These are phyloP conservation scores for Zasmidium cellare DNA, from an alignment of 2,329 filamentous ascomycete species.

Conservation along the genomic window DNA sequence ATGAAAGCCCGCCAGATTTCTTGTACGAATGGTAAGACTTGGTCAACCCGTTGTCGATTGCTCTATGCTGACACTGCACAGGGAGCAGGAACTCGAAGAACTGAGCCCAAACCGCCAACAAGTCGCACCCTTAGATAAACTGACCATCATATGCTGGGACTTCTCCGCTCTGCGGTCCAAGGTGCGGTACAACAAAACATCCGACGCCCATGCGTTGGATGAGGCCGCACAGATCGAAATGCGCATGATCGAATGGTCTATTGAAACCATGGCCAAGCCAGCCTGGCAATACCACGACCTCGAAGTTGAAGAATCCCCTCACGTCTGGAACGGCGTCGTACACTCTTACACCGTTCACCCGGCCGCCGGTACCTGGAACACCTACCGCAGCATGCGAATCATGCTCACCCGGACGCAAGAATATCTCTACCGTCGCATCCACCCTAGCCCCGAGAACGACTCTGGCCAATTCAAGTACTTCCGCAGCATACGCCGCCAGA, in stretches of 20 bases:
- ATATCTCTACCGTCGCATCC: slow-evolving; percentile 23
- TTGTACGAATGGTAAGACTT: slow-evolving; percentile 23
- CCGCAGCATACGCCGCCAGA: slow-evolving; percentile 27
- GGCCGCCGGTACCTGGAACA: slow-evolving; percentile 28
- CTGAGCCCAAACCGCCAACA: slow-evolving; percentile 9
- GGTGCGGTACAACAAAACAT: slow-evolving; percentile 18
- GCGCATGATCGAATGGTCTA: slow-evolving; percentile 30
- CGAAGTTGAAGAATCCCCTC: slow-evolving; percentile 28
- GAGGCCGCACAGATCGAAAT: slow-evolving; percentile 26
- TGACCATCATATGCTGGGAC: slow-evolving; percentile 26
- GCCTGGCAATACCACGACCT: slow-evolving; percentile 30
- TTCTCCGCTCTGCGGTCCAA: slow-evolving; percentile 26
- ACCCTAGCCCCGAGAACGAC: slow-evolving; percentile 14
- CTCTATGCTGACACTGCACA: not conserved
- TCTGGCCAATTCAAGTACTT: slow-evolving; percentile 27
- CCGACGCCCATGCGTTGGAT: slow-evolving; percentile 24
- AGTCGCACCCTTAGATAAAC: slow-evolving; percentile 23
- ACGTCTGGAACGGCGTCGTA: slow-evolving; percentile 34
- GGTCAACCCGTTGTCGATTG: not conserved
- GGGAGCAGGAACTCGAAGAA: slow-evolving; percentile 25
- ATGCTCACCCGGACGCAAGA: slow-evolving; percentile 33
- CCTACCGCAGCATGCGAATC: slow-evolving; percentile 30
- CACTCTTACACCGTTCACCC: slow-evolving; percentile 25
- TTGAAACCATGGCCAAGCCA: slow-evolving; percentile 19
- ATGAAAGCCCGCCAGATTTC: slow-evolving; percentile 29